Conservation (phyloP, 2,329 filamentous ascomycete species). For the Botryotinia calthae region DNA sequence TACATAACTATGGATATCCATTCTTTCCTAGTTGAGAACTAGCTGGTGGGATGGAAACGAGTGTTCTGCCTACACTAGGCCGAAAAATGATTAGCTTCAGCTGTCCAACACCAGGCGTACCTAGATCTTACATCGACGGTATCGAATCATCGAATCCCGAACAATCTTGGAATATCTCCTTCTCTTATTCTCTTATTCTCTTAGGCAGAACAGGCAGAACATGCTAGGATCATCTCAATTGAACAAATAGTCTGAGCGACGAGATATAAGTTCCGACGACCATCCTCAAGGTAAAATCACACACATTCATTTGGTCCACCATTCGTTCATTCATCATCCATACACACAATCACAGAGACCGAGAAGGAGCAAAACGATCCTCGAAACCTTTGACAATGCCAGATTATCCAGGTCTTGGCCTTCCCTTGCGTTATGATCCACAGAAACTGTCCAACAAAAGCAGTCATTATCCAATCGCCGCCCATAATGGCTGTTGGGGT, state of each 20-base stretch:
- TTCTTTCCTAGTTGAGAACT: not conserved
- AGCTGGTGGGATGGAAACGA: not conserved
- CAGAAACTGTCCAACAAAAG: not conserved
- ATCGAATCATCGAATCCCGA: not conserved
- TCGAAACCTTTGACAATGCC: not conserved
- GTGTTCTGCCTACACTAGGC: not conserved
- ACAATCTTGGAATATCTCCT: not conserved
- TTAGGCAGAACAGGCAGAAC: not conserved
- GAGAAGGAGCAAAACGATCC: not conserved
- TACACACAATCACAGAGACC: not conserved
- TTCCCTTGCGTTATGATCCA: not conserved
- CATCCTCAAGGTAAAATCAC: too few species aligned
- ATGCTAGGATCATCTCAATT: not conserved
- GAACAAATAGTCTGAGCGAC: not conserved
- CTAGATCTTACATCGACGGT: not conserved
- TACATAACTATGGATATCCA: not conserved
- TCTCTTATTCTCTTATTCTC: not conserved
- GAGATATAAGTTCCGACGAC: not conserved
- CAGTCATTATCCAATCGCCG: not conserved
- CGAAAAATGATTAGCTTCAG: not conserved
- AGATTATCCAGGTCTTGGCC: constrained; percentile 5
- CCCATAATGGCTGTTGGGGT: not conserved
- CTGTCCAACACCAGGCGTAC: not conserved
- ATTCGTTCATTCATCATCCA: not conserved
- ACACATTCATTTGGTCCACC: not conserved